Percentiles rank a stretch among this genome's conserved stretches.
Conservation (phyloP, 2,329 filamentous ascomycete genomes). For the Thermothelomyces thermophilus region DNA sequence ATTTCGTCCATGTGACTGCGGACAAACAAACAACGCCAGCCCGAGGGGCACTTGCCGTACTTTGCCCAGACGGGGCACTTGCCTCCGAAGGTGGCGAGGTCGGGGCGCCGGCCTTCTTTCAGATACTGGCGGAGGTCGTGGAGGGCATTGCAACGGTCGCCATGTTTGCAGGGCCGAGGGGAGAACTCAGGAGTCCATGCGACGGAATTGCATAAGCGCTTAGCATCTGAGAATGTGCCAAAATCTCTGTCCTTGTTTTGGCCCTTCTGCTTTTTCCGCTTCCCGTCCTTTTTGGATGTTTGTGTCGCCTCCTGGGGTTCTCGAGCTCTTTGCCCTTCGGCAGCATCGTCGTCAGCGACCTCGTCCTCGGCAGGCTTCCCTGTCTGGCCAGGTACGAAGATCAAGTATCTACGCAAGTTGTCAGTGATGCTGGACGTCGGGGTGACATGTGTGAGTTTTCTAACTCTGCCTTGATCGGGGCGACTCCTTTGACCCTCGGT, state of each 20-base stretch:
- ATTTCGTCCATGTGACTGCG: constrained; percentile 80
- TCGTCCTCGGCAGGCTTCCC: constrained; percentile 19
- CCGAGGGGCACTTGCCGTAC: constrained; percentile 69
- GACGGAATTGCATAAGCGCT: constrained; percentile 71
- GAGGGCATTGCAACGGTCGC: constrained; percentile 70
- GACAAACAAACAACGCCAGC: constrained; percentile 93
- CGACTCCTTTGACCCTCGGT: constrained; percentile 48
- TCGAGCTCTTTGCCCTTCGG: constrained; percentile 36
- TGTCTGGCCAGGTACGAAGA: constrained; percentile 30
- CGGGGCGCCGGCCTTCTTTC: constrained; percentile 69
- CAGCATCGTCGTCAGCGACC: constrained; percentile 42
- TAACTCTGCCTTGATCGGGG: constrained; percentile 64
- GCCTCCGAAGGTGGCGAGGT: constrained; percentile 68
- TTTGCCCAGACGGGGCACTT: constrained; percentile 76
- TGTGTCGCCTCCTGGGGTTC: constrained; percentile 25
- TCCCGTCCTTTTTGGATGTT: constrained; percentile 29
- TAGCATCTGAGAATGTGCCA: constrained; percentile 69
- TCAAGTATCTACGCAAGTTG: constrained; percentile 34
- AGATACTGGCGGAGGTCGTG: constrained; percentile 86
- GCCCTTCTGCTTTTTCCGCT: constrained; percentile 48
- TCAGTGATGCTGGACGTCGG: background rate
- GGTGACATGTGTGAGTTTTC: too few relatives aligned
- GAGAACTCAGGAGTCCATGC: constrained; percentile 73
- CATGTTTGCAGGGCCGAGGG: constrained; percentile 67
- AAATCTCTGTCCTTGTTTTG: constrained; percentile 83